These are phyloP conservation scores for Suhomyces xylopsoci DNA, from an alignment of 805 yeast genomes.

Conservation along the genomic window DNA sequence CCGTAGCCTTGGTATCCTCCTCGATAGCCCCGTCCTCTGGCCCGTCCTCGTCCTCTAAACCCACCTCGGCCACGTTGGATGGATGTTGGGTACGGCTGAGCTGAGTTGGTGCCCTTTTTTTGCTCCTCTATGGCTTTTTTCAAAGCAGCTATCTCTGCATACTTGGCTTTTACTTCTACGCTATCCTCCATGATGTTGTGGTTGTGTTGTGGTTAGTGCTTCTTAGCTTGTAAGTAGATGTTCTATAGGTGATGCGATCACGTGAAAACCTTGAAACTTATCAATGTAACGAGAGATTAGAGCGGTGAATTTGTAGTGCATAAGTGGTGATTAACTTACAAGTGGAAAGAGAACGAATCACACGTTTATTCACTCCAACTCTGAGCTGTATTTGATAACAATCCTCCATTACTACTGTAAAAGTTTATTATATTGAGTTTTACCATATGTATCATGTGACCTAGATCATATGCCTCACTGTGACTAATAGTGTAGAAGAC, in stretches of 20 bases:
- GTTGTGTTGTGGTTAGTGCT: neutral
- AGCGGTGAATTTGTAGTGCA: too few relatives aligned
- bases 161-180: slow-evolving; percentile 21
- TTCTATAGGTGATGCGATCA: neutral
- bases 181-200: slow-evolving; percentile 10
- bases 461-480: neutral
- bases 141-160: slow-evolving; percentile 28
- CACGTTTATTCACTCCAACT: too few relatives aligned
- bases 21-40: neutral
- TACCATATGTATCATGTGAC: neutral
- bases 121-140: slow-evolving; percentile 25
- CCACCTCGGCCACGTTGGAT: neutral
- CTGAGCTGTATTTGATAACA: too few relatives aligned
- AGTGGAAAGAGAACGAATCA: too few relatives aligned
- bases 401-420: too few relatives aligned
- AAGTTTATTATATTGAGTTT: too few relatives aligned
- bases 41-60: slow-evolving; percentile 16
- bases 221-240: neutral
- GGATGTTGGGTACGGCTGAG: neutral
- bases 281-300: too few relatives aligned
- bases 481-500: neutral
- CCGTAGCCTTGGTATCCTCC: neutral
- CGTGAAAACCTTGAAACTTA: neutral
- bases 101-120: slow-evolving; percentile 4
- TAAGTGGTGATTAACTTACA: too few relatives aligned